Base-by-base conservation (phyloP, 768 basidiomycete species). In the Dendrothele bispora region DNA sequence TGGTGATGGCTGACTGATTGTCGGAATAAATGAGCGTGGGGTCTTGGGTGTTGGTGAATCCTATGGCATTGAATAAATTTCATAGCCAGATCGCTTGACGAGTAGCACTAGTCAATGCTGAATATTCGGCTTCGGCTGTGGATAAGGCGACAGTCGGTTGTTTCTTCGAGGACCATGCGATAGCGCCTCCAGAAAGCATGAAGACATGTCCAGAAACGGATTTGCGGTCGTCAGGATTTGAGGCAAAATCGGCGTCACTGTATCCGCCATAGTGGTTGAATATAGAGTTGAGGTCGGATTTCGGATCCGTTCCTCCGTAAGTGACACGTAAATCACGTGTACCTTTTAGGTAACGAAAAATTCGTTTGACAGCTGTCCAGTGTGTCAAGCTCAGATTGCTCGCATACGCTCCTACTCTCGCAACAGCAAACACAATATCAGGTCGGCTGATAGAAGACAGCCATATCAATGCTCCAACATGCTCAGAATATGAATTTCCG, bases 101-200 rank as follows among this genome's bases (percentile, higher is more conserved):
- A 5, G 47, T 29, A 2, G 64, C 56, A 24, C 64, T 54, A 2
- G 60, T 41, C 3, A 54, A 34, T 12, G 66, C 62, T 38, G 67
- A 55, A 53, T 69, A 65, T 51, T 71, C 66, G 20, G 64, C 59
- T 49, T 68, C 61, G 11, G 53, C 54, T 10, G 61, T 63, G 3
- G 67, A 70, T 7, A 64, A 55, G 3, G 66, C 57, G n/a, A 65
- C 55, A 22, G 59, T 59, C 4, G 52, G 43, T 51, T 73, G 71
- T 26, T 59, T 58, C 45, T 63, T 63, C 4, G 65, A 61, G 12
- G 46, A 51, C 66, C 70, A 72, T 20, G 60, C 55, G 10, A 72
- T 53, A 1, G 56, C 38, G 2, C 67, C 60, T 11, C 60, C 56
- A 27, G 49, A 55, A 8, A 63, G 29, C 20, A 59, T 53, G 43